Percentiles rank a stretch among this genome's conserved stretches.
phyloP scores from a whole-genome alignment of 2,329 filamentous ascomycete species.

The Tolypocladium tropicale region DNA sequence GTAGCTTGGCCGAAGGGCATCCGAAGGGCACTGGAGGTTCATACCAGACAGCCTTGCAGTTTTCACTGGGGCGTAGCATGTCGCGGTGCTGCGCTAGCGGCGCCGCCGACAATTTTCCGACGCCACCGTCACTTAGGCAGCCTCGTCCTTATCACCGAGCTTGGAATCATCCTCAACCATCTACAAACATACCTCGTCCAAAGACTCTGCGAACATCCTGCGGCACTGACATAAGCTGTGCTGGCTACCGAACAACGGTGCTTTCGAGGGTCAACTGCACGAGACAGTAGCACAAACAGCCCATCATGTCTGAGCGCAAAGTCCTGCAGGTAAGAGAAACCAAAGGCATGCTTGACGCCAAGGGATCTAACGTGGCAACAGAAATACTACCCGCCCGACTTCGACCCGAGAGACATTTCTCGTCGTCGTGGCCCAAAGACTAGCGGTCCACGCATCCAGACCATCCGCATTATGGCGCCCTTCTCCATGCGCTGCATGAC shows the following conservation, averaged over 20 bases:
- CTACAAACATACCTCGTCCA: no score
- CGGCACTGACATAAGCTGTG: no score
- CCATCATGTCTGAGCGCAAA: constrained; percentile 75
- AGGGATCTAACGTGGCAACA: constrained; percentile 11
- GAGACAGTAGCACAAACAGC: constrained; percentile 1
- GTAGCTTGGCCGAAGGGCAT: no score
- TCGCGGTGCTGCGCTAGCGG: background rate
- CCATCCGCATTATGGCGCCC: constrained; percentile 69
- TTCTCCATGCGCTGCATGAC: constrained; percentile 33
- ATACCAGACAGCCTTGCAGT: constrained; percentile 1
- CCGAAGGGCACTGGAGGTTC: background rate
- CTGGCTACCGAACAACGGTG: background rate
- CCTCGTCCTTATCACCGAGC: background rate
- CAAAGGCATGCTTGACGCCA: constrained; percentile 10
- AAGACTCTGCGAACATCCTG: no score
- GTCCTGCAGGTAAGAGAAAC: constrained; percentile 40
- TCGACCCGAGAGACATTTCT: constrained; percentile 75
- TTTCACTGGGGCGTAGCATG: background rate
- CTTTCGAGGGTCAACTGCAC: background rate
- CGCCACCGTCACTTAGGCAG: background rate
- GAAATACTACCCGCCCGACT: constrained; percentile 65
- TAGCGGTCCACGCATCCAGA: constrained; percentile 70
- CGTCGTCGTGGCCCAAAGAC: constrained; percentile 61
- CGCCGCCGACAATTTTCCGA: background rate
- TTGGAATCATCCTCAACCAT: background rate